phyloP scores from a whole-genome alignment of 768 basidiomycete species.

The Rhizopogon vinicolor region DNA sequence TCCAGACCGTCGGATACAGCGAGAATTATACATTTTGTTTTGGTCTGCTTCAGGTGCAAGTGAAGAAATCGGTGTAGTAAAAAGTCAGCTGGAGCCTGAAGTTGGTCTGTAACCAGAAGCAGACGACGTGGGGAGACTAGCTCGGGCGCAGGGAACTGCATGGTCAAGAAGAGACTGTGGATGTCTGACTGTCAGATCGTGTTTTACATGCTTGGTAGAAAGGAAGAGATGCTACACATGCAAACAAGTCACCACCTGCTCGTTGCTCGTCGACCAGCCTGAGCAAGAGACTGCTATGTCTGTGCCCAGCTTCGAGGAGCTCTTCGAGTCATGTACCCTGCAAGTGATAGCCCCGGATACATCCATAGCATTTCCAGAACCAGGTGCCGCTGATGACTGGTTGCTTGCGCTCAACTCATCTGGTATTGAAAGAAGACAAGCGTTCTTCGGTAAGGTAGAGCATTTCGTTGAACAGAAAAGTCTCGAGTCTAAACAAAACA shows the following conservation, averaged over 20 bases:
- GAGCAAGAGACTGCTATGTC: constrained; percentile 10
- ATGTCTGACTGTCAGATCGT: no score
- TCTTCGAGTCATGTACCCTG: constrained; percentile 56
- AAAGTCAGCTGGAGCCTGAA: constrained; percentile 71
- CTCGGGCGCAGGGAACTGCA: constrained; percentile 51
- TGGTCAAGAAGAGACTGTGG: constrained; percentile 1
- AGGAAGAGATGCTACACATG: neutral
- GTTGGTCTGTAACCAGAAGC: constrained; percentile 65
- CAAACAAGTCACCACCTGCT: neutral
- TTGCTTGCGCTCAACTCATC: constrained; percentile 39
- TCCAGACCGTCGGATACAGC: constrained; percentile 53
- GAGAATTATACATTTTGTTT: constrained; percentile 43
- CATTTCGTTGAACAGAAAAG: constrained; percentile 4
- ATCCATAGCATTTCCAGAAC: constrained; percentile 55
- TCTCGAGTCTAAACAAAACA: constrained; percentile 12
- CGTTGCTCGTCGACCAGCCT: no score
- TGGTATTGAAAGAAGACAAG: constrained; percentile 51
- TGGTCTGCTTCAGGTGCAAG: constrained; percentile 45
- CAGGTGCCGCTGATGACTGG: constrained; percentile 48
- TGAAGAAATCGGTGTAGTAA: constrained; percentile 53
- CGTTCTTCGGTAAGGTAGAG: constrained; percentile 66
- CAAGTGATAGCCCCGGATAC: constrained; percentile 64
- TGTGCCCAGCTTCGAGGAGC: constrained; percentile 51
- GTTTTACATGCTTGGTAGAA: neutral
- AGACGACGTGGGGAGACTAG: constrained; percentile 46